Evolutionary conservation across 2,329 filamentous ascomycete species (phyloP), one percentile per base, ranked within the genome.

Genomic region (Colletotrichum aenigma): DNA sequence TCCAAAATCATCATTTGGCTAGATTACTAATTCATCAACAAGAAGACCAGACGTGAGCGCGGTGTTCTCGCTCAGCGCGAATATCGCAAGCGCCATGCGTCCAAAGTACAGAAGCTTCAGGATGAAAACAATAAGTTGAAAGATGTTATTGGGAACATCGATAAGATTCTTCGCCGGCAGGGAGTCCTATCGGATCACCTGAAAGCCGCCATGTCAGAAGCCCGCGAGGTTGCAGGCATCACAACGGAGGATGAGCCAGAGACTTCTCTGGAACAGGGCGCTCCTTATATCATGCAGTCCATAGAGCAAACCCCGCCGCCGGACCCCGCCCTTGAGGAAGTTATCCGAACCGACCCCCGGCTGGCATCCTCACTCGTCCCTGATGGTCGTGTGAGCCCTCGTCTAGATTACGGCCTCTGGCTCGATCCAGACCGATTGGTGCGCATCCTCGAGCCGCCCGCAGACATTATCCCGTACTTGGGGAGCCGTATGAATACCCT

Each of bases 81-180:
- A 18, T 80, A 79, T 15, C 79, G 79, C 26, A 78, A 79, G 60
- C 78, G 79, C 8, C 77, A 79, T 32, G 77, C 79, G 0, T 73
- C 76, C n/a, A 79, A 77, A 52, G 71, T 79, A 2, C 77, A 78
- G 48, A 66, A 36, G 4, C 71, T 80, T 1, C 73, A 80, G 10
- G 75, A 79, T 7, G 79, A 80, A 55, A 79, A 79, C 61, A 69
- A 61, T 21, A 66, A 34, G 6, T 70, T 80, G 12, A 75, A 69
- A 34, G 48, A 71, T 4, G 48, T 65, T 34, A 77, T 79, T 36
- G 34, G 15, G 3, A 61, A 68, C 2, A 76, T 79, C n/a, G 36
- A 36, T 7, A 43, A 15, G 15, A 66, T 73, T 1, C 36, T 76
- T 7, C 24, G 18, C 3, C n/a, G n/a, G 12, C 34, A 21, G 5